Evolutionary conservation across 2,329 filamentous ascomycete genomes (phyloP).

Genomic region (Exophiala phaeomuriformis): DNA sequence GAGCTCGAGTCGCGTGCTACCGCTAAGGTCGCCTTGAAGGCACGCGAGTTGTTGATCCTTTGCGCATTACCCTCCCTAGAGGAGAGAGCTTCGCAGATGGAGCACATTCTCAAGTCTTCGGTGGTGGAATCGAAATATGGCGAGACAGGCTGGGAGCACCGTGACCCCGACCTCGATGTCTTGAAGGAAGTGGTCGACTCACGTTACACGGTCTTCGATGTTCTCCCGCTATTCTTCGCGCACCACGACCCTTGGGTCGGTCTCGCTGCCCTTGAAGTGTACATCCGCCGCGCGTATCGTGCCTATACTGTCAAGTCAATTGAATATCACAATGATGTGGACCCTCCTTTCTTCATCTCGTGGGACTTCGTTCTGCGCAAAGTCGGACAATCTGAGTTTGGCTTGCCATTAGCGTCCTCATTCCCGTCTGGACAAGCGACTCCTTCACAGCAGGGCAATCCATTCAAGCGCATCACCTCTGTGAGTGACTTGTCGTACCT

Average conservation of each 20-base stretch:
- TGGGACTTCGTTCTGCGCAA: conserved; percentile 97
- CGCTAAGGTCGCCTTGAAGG: conserved; percentile 94
- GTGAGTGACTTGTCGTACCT: conserved; percentile 96
- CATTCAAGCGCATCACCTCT: conserved; percentile 79
- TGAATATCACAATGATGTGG: conserved; percentile 70
- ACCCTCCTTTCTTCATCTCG: conserved; percentile 71
- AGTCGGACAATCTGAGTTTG: conserved; percentile 85
- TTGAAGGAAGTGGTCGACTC: conserved; percentile 98
- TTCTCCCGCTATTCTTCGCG: conserved; percentile 88
- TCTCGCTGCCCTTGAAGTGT: conserved; percentile 87
- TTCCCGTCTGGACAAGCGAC: conserved; percentile 80
- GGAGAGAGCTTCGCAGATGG: conserved; percentile 93
- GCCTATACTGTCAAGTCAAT: conserved; percentile 87
- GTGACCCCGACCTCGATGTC: conserved; percentile 79
- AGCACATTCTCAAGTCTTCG: conserved; percentile 92
- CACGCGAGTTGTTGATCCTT: conserved; percentile 93
- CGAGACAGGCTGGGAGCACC: conserved; percentile 93
- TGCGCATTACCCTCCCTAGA: conserved; percentile 92
- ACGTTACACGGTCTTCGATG: conserved; percentile 96
- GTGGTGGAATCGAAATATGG: conserved; percentile 96
- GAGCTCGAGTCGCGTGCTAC: conserved; percentile 81
- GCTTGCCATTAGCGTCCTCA: conserved; percentile 68
- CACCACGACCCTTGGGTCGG: conserved; percentile 93
- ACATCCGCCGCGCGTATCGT: conserved; percentile 92
- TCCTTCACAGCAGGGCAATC: conserved; percentile 53